Conservation (phyloP, 768 basidiomycete species). For the Chalciporus chontae region DNA sequence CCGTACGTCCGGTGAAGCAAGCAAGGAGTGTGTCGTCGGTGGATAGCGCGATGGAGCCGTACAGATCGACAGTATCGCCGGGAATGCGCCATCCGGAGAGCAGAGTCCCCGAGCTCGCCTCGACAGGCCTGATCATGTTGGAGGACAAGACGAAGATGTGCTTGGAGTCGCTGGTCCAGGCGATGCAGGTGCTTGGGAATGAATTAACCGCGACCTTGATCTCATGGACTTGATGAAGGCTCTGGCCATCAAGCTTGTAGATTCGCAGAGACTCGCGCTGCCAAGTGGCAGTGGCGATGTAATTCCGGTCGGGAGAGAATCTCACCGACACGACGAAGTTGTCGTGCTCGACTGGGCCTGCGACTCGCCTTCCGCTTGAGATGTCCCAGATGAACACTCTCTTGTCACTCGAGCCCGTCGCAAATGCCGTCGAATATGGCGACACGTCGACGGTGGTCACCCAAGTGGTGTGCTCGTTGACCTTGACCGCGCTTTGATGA, state of each 20-base stretch:
- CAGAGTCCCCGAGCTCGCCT: not conserved
- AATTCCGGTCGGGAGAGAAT: not conserved
- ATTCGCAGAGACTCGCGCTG: not conserved
- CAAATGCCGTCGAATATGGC: slow-evolving; percentile 1
- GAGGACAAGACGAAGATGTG: not conserved
- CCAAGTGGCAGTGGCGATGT: not conserved
- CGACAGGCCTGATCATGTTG: not conserved
- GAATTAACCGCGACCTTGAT: not conserved
- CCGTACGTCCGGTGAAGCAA: not conserved
- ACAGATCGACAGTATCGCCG: not conserved
- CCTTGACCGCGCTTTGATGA: not conserved
- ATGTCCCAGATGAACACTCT: not conserved
- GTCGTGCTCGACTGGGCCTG: slow-evolving; percentile 2
- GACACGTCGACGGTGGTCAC: not conserved
- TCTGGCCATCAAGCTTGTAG: not conserved
- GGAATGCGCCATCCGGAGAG: not conserved
- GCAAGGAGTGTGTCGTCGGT: not conserved
- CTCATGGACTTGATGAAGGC: not conserved
- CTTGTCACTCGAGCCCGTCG: not conserved
- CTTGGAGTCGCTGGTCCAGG: not conserved
- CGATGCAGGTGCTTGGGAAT: not conserved
- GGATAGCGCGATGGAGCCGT: not conserved
- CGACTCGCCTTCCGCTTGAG: not conserved
- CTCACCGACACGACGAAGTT: not conserved
- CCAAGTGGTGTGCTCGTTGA: not conserved